phyloP scores from a whole-genome alignment of 2,329 filamentous ascomycete species.

The Trichoderma guizhouense region DNA sequence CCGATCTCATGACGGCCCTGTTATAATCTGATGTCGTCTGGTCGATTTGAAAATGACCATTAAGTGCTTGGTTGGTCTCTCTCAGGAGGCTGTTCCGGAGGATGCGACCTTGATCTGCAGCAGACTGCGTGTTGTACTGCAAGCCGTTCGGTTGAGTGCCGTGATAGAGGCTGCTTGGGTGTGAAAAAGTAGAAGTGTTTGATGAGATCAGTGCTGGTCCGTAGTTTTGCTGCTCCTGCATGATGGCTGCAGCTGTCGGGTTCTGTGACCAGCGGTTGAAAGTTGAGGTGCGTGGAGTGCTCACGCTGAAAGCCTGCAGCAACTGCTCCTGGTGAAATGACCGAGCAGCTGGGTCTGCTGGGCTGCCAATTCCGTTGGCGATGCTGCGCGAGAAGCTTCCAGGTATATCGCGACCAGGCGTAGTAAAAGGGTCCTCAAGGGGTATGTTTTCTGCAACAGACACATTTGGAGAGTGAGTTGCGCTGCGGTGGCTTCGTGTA shows the following conservation, averaged over 20 bases:
- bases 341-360: conserved; percentile 22
- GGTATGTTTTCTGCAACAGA: neutral
- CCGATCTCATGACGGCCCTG: conserved; percentile 35
- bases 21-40: conserved; percentile 35
- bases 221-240: conserved; percentile 23
- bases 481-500: conserved; percentile 22
- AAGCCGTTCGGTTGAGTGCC: conserved; percentile 40
- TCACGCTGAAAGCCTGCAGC: conserved; percentile 34
- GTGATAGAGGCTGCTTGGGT: conserved; percentile 49
- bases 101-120: conserved; percentile 19
- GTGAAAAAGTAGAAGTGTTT: conserved; percentile 40
- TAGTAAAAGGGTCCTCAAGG: conserved; percentile 34
- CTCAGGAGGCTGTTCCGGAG: conserved; percentile 20
- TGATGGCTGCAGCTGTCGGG: conserved; percentile 21
- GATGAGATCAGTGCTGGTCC: conserved; percentile 27
- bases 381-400: conserved; percentile 10
- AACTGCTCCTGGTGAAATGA: conserved; percentile 34
- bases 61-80: conserved; percentile 17
- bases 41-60: conserved; percentile 32
- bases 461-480: conserved; percentile 6
- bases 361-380: conserved; percentile 9
- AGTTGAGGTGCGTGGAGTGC: conserved; percentile 29
- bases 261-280: conserved; percentile 33
- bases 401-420: conserved; percentile 24
- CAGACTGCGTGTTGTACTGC: conserved; percentile 20